Base-by-base conservation (phyloP, 2,329 filamentous ascomycete species). In the Aspergillus fijiensis region DNA sequence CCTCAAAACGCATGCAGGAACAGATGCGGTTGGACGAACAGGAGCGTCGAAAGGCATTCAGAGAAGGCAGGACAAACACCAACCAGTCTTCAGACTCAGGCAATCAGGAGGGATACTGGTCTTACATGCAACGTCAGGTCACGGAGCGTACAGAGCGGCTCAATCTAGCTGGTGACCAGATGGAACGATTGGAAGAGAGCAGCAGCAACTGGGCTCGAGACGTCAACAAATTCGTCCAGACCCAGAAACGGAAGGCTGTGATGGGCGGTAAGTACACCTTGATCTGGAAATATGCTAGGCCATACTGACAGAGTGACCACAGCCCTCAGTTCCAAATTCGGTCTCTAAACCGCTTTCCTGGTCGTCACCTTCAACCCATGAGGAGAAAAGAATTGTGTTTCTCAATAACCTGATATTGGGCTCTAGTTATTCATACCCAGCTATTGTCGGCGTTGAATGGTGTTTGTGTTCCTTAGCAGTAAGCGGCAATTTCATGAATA, bases 131-230 rank as follows among this genome's bases (percentile, higher is more conserved):
- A 10, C 84, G 93, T 39, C 91, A 96, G 74, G 77, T 99, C 50
- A 92, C 96, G 68, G 93, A 98, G 77, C 81, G 95, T 54, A 96
- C 95, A 0, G 92, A 98, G 78, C 92, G 89, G 70, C 80, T 99
- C 60, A 89, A 88, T 49, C 80, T 96, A 5, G 88, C 94, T 76
- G 89, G 89, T 2, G 94, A 98, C 69, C 88, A 82, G 51, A 92
- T 98, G 87, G 89, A 96, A 63, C 87, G 85, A 63, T 77, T 97
- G 61, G 89, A 94, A 70, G 85, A 92, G 69, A 89, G 89, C 67
- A 96, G 91, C 72, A 86, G 87, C 58, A 89, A 87, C 19, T 98
- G 92, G 87, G 89, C 92, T 14, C 87, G 92, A 33, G 93, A 96
- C 72, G 92, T 96, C 55, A 89, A 86, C 70, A 97, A 96, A 74